A percentile compares a stretch with the other conserved stretches of the same genome.
Evolutionary conservation across 345 rosid genomes (phyloP).

Genomic region (Ceriops tagal): DNA sequence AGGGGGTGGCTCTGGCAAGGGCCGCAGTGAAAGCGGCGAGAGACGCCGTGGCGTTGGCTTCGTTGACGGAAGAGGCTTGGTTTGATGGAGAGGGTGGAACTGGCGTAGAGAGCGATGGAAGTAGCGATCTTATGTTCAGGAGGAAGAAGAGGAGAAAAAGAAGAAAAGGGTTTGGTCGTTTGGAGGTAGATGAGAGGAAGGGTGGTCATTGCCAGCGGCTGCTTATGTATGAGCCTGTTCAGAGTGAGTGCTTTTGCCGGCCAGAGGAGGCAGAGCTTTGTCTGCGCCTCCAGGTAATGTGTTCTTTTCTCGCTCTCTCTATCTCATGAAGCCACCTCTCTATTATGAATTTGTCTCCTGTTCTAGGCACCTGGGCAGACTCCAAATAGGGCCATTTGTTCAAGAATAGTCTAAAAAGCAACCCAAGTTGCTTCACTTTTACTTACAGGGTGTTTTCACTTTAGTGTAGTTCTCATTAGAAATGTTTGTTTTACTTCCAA

Average conservation of each 20-base stretch:
- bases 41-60: conserved; percentile 33
- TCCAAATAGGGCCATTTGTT: too few relatives aligned
- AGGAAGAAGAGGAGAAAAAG: conserved; percentile 42
- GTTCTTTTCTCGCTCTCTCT: not conserved
- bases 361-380: too few relatives aligned
- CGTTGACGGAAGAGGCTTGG: conserved; percentile 8
- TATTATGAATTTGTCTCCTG: not conserved
- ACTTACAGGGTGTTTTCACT: too few relatives aligned
- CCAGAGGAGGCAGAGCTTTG: conserved; percentile 51
- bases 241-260: conserved; percentile 33
- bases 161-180: conserved; percentile 30
- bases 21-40: conserved; percentile 28
- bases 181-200: conserved; percentile 15
- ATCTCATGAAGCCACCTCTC: not conserved
- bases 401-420: too few relatives aligned
- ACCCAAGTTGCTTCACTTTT: too few relatives aligned
- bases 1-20: conserved; percentile 21
- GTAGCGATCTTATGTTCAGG: conserved; percentile 13
- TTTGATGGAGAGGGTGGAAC: conserved; percentile 5
- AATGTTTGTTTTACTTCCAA: too few relatives aligned
- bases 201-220: conserved; percentile 6
- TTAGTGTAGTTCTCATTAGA: too few relatives aligned
- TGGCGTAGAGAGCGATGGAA: conserved; percentile 1
- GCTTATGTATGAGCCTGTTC: conserved; percentile 18
- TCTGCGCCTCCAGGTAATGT: conserved; percentile 39